Base-by-base conservation (phyloP, 2,329 filamentous ascomycete species). In the Diaporthe sp. region DNA sequence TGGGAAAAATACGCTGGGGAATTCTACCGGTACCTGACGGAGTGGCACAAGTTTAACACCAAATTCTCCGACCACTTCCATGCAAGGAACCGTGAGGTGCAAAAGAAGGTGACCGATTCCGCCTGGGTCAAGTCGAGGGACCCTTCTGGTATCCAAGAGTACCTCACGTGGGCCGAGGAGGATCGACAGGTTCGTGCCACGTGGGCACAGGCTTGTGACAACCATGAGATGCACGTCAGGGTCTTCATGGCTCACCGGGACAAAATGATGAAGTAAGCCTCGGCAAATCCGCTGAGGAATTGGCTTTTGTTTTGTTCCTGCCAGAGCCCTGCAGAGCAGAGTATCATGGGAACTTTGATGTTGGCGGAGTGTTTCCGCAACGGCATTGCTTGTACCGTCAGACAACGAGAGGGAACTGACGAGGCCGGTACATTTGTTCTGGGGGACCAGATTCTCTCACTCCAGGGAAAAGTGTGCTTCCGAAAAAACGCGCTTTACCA, bases 151-250 rank as follows among this genome's bases (percentile, higher is more conserved):
- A 85, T 92, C 32, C 80, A 85, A 22, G 87, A 89, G 72, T 95
- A 95, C 80, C 81, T 90, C 73, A 84, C 83, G 50, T 90, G 89
- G 80, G 82, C 93, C 72, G 88, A 89, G 77, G 90, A 94, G 81
- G 93, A 95, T 79, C 88, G 91, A 76, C 84, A 86, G 63, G 89
- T 94, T 7, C 85, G 91, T 72, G 86, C 86, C 78, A 87, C 88
- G 72, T 94, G 93, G 92, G 83, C 83, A 39, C 81, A 87, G 12
- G 90, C 90, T 10, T 90, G 88, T 75, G 88, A 90, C 56, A 87
- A 87, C 75, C 93, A 95, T 79, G 87, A 89, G 73, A 81, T 85
- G 73, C 87, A 88, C 13, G 83, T 94, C 73, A 85, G 87, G 77
- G 88, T 90, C 77, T 93, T 92, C 79, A 84, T 88, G 81, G 85